These are phyloP conservation scores for Aphanomyces invadans DNA, from an alignment of 352 stramenopile genomes.

Conservation along the genomic window DNA sequence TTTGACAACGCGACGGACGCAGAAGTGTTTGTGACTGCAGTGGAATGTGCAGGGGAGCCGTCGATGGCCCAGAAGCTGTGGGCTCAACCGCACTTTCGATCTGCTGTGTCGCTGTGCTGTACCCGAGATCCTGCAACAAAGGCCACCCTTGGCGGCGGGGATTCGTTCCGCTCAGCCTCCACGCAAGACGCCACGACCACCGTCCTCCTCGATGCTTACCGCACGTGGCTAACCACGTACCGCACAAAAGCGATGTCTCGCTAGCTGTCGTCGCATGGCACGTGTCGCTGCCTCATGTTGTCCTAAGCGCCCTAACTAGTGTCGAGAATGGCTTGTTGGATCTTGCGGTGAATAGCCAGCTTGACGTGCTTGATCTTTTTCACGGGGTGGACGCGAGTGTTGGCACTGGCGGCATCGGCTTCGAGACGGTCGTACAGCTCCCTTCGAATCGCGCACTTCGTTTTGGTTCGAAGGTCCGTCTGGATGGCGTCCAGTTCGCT, in stretches of 20 bases:
- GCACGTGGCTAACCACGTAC: not conserved
- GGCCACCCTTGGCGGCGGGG: too few species aligned
- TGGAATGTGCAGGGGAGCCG: not conserved
- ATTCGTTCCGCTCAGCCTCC: not conserved
- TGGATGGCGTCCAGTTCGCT: conserved; percentile 9
- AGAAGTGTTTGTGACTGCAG: not conserved
- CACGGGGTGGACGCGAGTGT: not conserved
- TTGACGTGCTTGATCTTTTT: conserved; percentile 3
- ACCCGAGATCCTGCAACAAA: too few species aligned
- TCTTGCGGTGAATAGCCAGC: conserved; percentile 20
- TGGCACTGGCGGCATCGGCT: conserved; percentile 14
- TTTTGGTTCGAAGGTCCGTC: conserved; percentile 17
- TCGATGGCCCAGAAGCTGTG: not conserved
- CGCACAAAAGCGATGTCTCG: conserved; percentile 1
- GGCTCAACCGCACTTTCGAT: not conserved
- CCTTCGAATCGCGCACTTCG: conserved; percentile 17
- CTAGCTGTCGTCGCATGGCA: too few species aligned
- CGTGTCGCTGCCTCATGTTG: too few species aligned
- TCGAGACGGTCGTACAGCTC: conserved; percentile 23
- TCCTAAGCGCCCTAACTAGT: too few species aligned
- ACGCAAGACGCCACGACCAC: not conserved
- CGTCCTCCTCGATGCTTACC: not conserved
- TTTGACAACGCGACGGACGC: not conserved
- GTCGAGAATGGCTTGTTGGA: conserved; percentile 19
- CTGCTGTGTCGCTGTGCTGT: not conserved